phyloP scores from a whole-genome alignment of 2,329 filamentous ascomycete species.

The Fusarium liriodendri region DNA sequence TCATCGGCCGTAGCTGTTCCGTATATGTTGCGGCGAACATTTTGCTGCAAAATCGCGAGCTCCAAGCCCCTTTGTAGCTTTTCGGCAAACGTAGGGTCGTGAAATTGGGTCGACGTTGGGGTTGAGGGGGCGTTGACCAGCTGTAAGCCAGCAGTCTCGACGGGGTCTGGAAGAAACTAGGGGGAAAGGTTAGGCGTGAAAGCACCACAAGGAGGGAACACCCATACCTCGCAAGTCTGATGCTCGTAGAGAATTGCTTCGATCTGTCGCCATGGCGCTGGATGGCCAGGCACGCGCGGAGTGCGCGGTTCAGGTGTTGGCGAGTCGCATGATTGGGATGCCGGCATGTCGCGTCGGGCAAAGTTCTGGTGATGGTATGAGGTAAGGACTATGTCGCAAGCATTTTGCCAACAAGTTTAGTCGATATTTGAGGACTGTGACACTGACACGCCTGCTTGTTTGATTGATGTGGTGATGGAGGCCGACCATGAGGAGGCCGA shows the following conservation, averaged over 20 bases:
- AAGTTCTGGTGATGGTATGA: too few species aligned
- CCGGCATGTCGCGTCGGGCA: neutral
- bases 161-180: neutral
- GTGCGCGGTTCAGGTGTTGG: neutral
- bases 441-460: neutral
- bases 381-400: neutral
- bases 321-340: neutral
- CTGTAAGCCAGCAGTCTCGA: neutral
- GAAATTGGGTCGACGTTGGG: neutral
- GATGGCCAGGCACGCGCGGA: neutral
- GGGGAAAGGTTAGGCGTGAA: neutral
- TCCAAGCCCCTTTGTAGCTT: neutral
- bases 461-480: neutral
- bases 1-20: neutral
- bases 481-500: neutral
- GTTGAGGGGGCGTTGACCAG: neutral
- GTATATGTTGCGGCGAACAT: neutral
- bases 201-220: accelerated
- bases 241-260: neutral
- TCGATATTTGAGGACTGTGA: neutral
- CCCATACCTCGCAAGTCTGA: neutral
- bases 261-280: neutral
- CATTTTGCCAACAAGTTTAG: neutral
- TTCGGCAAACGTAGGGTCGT: neutral
- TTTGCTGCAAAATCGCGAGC: neutral